Base-by-base conservation (phyloP, 1,139 yeast species). In the Magnusiomyces sp. region DNA sequence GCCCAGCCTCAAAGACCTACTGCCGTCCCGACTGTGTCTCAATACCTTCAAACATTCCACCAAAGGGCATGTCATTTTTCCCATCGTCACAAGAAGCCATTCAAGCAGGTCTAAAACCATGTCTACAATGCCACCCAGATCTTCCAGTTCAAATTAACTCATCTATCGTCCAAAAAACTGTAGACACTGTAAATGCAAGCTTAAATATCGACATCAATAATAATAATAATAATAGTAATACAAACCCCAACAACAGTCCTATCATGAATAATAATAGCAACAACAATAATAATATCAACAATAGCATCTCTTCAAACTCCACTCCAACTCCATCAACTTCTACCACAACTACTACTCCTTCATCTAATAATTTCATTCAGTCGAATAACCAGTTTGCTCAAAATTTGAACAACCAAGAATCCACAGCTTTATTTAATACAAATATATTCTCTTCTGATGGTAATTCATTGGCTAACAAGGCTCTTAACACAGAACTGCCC, bases 191-290 rank as follows among this genome's bases (percentile, higher is more conserved):
- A 52, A 83, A 83, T 62, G 64, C 71, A 42, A 69, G 71, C 46
- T 79, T 83, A 50, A 85, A 86, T 0, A 78, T 80, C 53, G 69
- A 74, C 10, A 34, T 32, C 81, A n/a, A n/a, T n/a, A n/a, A n/a
- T n/a, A n/a, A n/a, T n/a, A n/a, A n/a, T n/a, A 13, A 14, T 27
- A 14, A 11, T 17, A 16, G 11, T 27, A 43, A 16, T n/a, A n/a
- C n/a, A 17, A 33, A 16, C 2, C 17, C 20, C 2, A 19, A 17
- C 43, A 23, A 23, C 44, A 41, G 44, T 20, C 44, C 19, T 27
- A 31, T 10, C 45, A 17, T 14, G 13, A 42, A 7, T 36, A 40
- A 27, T 36, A 40, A 40, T 29, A 0, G 61, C 74, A 40, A 55
- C 73, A 14, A 5, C 9, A 11, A 13, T 32, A 17, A 23, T 14